Conservation (phyloP, 495 filamentous ascomycete species). For the Xylaria acuta region DNA sequence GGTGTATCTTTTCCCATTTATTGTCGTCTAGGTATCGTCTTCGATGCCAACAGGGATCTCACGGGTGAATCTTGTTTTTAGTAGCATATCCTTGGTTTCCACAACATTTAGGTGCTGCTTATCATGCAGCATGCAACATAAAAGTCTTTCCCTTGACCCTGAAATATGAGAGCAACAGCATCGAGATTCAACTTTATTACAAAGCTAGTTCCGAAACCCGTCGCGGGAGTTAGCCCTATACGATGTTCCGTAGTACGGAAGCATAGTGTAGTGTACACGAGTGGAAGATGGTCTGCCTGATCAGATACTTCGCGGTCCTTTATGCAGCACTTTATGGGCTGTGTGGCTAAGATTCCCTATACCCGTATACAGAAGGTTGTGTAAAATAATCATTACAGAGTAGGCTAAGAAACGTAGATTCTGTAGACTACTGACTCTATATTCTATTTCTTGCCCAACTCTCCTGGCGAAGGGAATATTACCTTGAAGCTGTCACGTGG, state of each 20-base stretch:
- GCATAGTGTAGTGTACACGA: background rate
- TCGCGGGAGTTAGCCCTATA: no score
- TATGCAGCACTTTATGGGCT: background rate
- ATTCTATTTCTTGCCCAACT: background rate
- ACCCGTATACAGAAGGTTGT: background rate
- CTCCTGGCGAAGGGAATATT: background rate
- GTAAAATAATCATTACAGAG: background rate
- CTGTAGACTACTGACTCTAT: background rate
- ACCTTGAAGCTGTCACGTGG: background rate
- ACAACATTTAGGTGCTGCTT: background rate
- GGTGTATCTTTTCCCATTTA: background rate
- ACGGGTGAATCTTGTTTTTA: background rate
- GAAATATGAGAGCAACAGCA: background rate
- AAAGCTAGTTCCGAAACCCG: no score
- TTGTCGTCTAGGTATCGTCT: background rate
- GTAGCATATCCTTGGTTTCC: background rate
- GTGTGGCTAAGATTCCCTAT: background rate
- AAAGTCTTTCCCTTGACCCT: background rate
- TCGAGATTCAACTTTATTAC: background rate
- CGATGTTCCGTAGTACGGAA: background rate
- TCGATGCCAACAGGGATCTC: background rate
- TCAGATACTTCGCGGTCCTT: background rate
- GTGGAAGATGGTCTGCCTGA: background rate
- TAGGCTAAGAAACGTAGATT: background rate
- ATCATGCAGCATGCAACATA: background rate